Percentiles rank a stretch among this genome's conserved stretches.
Conservation (phyloP, 306 rosid species). For the Medicago lupulina region DNA sequence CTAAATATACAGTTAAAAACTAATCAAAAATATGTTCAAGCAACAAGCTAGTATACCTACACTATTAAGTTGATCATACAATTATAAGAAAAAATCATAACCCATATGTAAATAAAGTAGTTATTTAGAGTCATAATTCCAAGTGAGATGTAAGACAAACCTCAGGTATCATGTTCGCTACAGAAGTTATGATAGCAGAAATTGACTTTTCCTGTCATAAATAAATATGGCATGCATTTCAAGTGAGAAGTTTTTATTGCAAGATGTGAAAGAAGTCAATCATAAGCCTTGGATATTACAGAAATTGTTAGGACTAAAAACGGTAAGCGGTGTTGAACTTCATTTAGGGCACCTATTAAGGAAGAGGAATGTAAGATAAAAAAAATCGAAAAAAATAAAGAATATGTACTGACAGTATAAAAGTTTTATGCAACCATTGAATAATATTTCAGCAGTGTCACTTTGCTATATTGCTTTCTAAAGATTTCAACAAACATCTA, state of each 20-base stretch:
- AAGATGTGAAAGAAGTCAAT: constrained; percentile 4
- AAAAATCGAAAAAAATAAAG: neutral
- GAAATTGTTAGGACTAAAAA: constrained; percentile 18
- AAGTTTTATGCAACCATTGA: neutral
- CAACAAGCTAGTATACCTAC: neutral
- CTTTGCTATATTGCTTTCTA: neutral
- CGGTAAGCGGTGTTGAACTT: constrained; percentile 8
- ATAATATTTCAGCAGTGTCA: neutral
- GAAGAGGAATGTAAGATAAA: constrained; percentile 10
- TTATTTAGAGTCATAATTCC: constrained; percentile 5
- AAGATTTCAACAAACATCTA: constrained; percentile 3
- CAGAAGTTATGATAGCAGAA: constrained; percentile 77
- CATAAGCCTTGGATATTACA: constrained; percentile 21
- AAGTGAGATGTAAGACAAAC: constrained; percentile 55
- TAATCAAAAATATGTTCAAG: constrained; percentile 26
- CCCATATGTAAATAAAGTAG: neutral
- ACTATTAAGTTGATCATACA: neutral
- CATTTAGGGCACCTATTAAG: neutral
- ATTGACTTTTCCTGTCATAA: constrained; percentile 84
- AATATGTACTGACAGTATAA: neutral
- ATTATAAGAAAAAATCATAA: constrained; percentile 20
- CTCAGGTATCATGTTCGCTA: constrained; percentile 92
- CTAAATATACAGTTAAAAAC: constrained; percentile 8
- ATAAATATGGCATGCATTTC: constrained; percentile 38
- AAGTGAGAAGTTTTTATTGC: constrained; percentile 11